Base-by-base conservation (phyloP, 805 yeast genomes). In the Candida orba region DNA sequence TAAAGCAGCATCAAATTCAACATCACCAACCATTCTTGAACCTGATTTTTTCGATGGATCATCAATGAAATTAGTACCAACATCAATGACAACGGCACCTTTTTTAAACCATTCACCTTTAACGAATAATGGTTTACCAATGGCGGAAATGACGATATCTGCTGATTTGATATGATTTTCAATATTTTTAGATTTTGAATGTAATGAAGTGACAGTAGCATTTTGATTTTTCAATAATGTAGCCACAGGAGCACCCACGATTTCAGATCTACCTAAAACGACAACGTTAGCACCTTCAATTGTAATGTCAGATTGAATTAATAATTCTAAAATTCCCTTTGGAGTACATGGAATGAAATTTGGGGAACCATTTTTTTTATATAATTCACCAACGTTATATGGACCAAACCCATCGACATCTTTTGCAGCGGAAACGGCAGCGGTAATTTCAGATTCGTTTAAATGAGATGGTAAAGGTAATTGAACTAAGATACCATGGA, bases 341-440 rank as follows among this genome's bases (percentile, higher is more conserved):
- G 95, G 95, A 18, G 95, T 85, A 62, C 95, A 85, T 34, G 95
- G 95, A 56, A 81, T 68, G 63, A 80, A 85, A 45, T 62, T 61
- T 33, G 95, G 93, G 20, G 69, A 57, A 35, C 91, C 93, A 47
- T 79, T 81, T 59, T 75, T 80, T 59, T 84, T 84, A 51, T 83
- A 72, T 52, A 85, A 69, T 58, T 84, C 90, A 45, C 93, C 93
- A 34, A 81, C 79, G 60, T 85, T 85, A 66, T 63, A 76, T 45
- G 86, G 81, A 43, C 85, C 86, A 56, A 85, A 84, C 1, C 95
- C 95, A 62, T 85, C 95, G 33, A 85, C 91, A 56, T 85, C 95
- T 59, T 85, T 85, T 41, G 71, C 70, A 33, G 78, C 75, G 29
- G 69, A 61, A 20, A 85, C 91, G 33, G 83, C 73, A 56, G 77